A percentile compares a stretch with the other conserved stretches of the same genome.
Evolutionary conservation across 2,329 filamentous ascomycete genomes (phyloP).

Genomic region (Arachnomyces sp.): DNA sequence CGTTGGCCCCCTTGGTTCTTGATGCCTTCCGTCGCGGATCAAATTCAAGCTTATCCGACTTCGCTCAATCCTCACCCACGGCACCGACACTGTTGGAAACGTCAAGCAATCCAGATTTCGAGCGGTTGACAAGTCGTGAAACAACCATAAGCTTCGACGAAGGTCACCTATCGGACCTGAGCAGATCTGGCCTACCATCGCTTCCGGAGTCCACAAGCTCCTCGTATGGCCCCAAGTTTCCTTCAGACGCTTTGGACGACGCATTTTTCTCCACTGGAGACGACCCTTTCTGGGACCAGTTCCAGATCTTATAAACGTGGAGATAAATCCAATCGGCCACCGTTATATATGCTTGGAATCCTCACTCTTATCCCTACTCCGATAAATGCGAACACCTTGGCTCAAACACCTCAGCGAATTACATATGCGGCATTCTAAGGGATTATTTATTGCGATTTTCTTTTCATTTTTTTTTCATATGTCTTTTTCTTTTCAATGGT

Average conservation of each 20-base stretch:
- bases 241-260: too few species aligned
- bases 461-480: constrained; percentile 7
- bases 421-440: too few species aligned
- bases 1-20: constrained; percentile 11
- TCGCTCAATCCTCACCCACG: constrained; percentile 24
- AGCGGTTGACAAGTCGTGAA: constrained; percentile 33
- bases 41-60: constrained; percentile 9
- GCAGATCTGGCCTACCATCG: constrained; percentile 21
- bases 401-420: too few species aligned
- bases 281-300: too few species aligned
- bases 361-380: too few species aligned
- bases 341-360: too few species aligned
- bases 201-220: constrained; percentile 28
- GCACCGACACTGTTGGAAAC: constrained; percentile 28
- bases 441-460: not conserved
- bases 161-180: constrained; percentile 24
- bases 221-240: too few species aligned
- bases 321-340: too few species aligned
- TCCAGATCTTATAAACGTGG: too few species aligned
- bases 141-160: constrained; percentile 20
- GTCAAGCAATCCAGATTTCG: constrained; percentile 29
- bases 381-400: too few species aligned
- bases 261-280: too few species aligned
- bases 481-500: constrained; percentile 11
- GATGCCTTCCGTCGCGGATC: constrained; percentile 5